Evolutionary conservation across 176 grass and related monocot species (phyloP).

Genomic region (Dendrocalamus sinicus): DNA sequence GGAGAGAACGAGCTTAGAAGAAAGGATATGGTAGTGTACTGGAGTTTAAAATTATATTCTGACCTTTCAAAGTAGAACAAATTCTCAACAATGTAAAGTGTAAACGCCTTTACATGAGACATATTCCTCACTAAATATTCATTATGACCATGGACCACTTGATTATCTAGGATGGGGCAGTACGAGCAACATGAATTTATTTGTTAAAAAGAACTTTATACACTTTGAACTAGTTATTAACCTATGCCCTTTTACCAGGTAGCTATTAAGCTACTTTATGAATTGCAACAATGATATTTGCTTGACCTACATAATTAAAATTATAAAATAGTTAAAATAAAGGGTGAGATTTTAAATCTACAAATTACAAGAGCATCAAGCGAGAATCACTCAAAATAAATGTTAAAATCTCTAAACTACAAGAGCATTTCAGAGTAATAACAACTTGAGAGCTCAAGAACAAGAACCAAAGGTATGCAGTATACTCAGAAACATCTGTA

Average conservation of each 20-base stretch:
- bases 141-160: conserved; percentile 34
- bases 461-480: background rate
- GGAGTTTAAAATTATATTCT: conserved; percentile 30
- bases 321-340: background rate
- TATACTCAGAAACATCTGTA: background rate
- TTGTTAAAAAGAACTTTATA: conserved; percentile 40
- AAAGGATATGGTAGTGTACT: background rate
- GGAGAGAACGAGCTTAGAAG: conserved; percentile 30
- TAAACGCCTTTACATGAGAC: conserved; percentile 39
- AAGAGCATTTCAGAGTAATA: background rate
- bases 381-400: background rate
- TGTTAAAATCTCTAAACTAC: background rate
- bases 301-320: background rate
- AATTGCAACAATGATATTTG: conserved; percentile 3
- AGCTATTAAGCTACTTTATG: background rate
- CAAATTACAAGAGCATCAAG: background rate
- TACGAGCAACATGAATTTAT: conserved; percentile 42
- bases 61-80: conserved; percentile 61
- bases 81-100: conserved; percentile 50
- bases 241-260: background rate
- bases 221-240: conserved; percentile 2
- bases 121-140: conserved; percentile 53
- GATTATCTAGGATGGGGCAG: conserved; percentile 19
- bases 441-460: background rate
- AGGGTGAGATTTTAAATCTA: background rate